Percentiles rank a stretch among this genome's conserved stretches.
Evolutionary conservation across 805 yeast genomes (phyloP).

Genomic region (Lipomyces spencermartinsiae): DNA sequence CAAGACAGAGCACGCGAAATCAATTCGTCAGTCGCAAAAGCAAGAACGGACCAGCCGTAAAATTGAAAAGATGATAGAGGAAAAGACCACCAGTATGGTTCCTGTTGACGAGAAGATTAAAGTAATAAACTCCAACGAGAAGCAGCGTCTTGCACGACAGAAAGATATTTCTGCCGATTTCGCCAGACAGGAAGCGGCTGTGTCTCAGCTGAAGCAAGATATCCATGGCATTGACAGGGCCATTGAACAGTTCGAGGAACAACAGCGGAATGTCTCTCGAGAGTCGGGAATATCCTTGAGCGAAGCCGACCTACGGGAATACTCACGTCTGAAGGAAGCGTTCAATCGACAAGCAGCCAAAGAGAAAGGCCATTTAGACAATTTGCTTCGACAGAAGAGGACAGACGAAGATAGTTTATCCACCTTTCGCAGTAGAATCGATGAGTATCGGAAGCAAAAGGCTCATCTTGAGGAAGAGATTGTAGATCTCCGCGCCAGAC

Average conservation of each 20-base stretch:
- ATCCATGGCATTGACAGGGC: slow-evolving; percentile 55
- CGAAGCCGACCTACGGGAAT: slow-evolving; percentile 60
- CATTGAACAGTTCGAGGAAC: slow-evolving; percentile 49
- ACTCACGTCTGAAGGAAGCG: slow-evolving; percentile 61
- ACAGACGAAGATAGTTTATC: slow-evolving; percentile 40
- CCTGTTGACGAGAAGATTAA: slow-evolving; percentile 67
- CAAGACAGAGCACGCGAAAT: slow-evolving; percentile 36
- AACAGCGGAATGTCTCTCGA: slow-evolving; percentile 45
- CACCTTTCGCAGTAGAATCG: slow-evolving; percentile 32
- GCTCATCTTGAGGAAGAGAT: slow-evolving; percentile 45
- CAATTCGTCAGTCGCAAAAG: slow-evolving; percentile 39
- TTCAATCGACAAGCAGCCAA: slow-evolving; percentile 47
- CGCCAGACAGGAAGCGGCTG: slow-evolving; percentile 55
- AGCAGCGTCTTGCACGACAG: slow-evolving; percentile 48
- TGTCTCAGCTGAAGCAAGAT: slow-evolving; percentile 54
- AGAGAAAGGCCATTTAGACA: slow-evolving; percentile 40
- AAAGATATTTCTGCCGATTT: slow-evolving; percentile 62
- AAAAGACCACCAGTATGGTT: slow-evolving; percentile 56
- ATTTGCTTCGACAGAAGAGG: slow-evolving; percentile 39
- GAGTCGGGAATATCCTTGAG: slow-evolving; percentile 51
- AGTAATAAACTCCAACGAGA: slow-evolving; percentile 55
- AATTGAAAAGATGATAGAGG: slow-evolving; percentile 52
- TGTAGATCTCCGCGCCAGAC: slow-evolving; percentile 48
- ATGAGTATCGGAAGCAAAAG: slow-evolving; percentile 30
- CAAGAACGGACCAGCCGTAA: slow-evolving; percentile 47